phyloP scores from a whole-genome alignment of 1,139 yeast genomes.

The Candida pseudoviswanathii region DNA sequence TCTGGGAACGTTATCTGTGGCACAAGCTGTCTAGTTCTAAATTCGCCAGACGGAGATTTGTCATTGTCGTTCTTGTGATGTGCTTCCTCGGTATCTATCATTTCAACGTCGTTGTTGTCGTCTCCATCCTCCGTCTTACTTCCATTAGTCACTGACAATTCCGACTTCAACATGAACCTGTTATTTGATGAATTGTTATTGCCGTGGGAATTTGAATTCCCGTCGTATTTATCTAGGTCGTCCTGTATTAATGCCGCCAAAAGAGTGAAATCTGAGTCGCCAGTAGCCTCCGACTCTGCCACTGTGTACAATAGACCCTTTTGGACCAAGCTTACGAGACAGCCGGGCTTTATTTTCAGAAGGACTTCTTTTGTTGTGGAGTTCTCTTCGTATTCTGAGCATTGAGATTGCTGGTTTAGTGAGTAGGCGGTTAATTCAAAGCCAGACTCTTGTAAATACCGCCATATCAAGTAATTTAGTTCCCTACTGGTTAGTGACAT shows the following conservation, averaged over 20 bases:
- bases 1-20: conserved; percentile 28
- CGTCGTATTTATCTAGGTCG: conserved; percentile 17
- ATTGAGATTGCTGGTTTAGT: conserved; percentile 71
- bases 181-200: conserved; percentile 6
- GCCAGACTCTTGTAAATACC: conserved; percentile 90
- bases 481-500: conserved; percentile 88
- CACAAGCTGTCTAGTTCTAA: conserved; percentile 24
- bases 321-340: conserved; percentile 78
- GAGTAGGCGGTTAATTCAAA: conserved; percentile 80
- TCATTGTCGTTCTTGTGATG: conserved; percentile 2
- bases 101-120: conserved; percentile 19
- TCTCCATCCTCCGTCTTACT: conserved; percentile 17
- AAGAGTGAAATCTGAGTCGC: conserved; percentile 26
- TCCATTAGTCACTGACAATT: conserved; percentile 13
- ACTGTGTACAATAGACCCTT: conserved; percentile 74
- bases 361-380: conserved; percentile 45
- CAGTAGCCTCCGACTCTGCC: conserved; percentile 31
- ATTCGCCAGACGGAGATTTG: conserved; percentile 13
- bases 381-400: conserved; percentile 56
- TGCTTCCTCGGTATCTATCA: conserved; percentile 9
- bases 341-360: conserved; percentile 61
- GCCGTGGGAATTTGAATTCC: conserved; percentile 4
- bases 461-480: conserved; percentile 88
- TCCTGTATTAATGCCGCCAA: conserved; percentile 34
- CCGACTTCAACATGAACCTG: conserved; percentile 21